Conservation (phyloP, 73 alveolate genomes). For the Breviolum minutum region DNA sequence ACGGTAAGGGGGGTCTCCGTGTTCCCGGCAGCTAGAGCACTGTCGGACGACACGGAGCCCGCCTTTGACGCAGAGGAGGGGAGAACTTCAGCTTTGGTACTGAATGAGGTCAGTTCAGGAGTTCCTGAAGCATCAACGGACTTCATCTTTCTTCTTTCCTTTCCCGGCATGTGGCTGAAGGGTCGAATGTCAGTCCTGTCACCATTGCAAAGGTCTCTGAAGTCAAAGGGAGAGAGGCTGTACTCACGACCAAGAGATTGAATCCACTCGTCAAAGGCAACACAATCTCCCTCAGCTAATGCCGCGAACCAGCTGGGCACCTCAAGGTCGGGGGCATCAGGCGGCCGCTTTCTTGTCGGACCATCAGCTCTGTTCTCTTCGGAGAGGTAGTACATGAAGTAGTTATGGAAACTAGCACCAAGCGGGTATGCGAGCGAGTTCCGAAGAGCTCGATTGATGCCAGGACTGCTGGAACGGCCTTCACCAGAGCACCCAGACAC, state of each 20-base stretch:
- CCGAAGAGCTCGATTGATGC: background rate
- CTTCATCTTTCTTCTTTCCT: background rate
- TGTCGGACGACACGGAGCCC: too few species aligned
- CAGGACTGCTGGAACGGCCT: background rate
- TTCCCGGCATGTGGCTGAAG: background rate
- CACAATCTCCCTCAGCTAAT: background rate
- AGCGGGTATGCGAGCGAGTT: background rate
- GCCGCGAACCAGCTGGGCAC: background rate
- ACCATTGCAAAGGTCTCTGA: background rate
- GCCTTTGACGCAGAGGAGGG: too few species aligned
- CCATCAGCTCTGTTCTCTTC: background rate
- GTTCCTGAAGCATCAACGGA: background rate
- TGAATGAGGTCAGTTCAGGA: too few species aligned
- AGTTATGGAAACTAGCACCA: background rate
- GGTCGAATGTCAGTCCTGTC: background rate
- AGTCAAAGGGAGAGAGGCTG: background rate
- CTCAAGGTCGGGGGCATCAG: background rate
- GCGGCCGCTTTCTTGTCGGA: background rate
- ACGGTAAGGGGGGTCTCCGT: too few species aligned
- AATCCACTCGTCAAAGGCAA: background rate
- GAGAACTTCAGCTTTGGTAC: too few species aligned
- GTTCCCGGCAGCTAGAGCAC: too few species aligned
- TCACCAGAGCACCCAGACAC: background rate
- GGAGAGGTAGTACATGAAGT: background rate
- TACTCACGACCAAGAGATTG: too few species aligned